phyloP scores from a whole-genome alignment of 495 filamentous ascomycete genomes.

The Aspergillus egyptiacus region DNA sequence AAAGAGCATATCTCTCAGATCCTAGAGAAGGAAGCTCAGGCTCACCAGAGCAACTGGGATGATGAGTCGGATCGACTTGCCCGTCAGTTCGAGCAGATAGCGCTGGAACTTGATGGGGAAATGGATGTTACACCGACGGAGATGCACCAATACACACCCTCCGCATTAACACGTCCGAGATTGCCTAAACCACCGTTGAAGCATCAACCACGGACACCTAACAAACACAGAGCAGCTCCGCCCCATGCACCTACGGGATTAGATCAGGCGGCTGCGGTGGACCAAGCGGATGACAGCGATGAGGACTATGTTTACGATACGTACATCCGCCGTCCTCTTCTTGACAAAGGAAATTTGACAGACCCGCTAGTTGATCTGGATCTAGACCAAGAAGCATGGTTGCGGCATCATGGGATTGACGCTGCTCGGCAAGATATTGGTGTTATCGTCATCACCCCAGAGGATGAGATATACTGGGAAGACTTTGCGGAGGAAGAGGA shows the following conservation, averaged over 20 bases:
- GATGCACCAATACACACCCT: neutral
- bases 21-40: conserved; percentile 30
- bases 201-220: conserved; percentile 32
- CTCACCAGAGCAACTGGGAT: conserved; percentile 35
- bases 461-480: conserved; percentile 55
- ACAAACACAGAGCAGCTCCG: conserved; percentile 23
- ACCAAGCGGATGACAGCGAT: conserved; percentile 37
- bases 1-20: conserved; percentile 35
- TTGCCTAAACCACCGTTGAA: conserved; percentile 33
- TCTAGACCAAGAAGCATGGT: conserved; percentile 25
- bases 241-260: conserved; percentile 9
- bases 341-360: conserved; percentile 23
- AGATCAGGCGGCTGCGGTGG: conserved; percentile 5
- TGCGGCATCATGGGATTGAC: conserved; percentile 27
- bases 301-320: conserved; percentile 60
- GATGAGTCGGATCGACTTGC: conserved; percentile 41
- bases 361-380: conserved; percentile 31
- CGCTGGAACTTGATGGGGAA: conserved; percentile 36
- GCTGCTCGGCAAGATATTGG: conserved; percentile 42
- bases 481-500: conserved; percentile 48
- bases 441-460: conserved; percentile 52
- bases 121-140: conserved; percentile 19
- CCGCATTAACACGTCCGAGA: neutral
- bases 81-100: conserved; percentile 41
- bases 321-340: conserved; percentile 48